Percentiles rank a stretch among this genome's conserved stretches.
Conservation (phyloP, 352 stramenopile genomes). For the Labyrinthula sp. region DNA sequence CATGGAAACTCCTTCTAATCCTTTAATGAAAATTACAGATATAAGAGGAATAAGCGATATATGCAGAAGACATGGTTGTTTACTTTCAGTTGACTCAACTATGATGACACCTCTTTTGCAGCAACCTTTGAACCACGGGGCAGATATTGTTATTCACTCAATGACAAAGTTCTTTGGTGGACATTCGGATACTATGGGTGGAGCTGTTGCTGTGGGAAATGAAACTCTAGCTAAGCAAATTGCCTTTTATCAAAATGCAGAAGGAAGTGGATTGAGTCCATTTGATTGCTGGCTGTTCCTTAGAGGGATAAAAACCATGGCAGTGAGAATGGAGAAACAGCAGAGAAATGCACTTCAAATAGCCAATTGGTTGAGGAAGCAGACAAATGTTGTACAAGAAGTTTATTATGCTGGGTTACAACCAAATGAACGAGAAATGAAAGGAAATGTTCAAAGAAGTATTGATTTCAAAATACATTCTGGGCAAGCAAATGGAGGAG, state of each 20-base stretch:
- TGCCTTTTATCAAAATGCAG: constrained; percentile 68
- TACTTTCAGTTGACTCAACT: constrained; percentile 32
- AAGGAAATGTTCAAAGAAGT: constrained; percentile 29
- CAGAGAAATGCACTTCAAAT: constrained; percentile 33
- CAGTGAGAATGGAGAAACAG: constrained; percentile 48
- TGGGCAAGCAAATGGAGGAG: constrained; percentile 51
- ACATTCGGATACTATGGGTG: constrained; percentile 62
- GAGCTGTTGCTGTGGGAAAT: constrained; percentile 51
- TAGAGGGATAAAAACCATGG: constrained; percentile 57
- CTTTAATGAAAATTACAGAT: constrained; percentile 33
- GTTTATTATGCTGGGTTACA: constrained; percentile 60
- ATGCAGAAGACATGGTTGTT: neutral
- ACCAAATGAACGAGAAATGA: constrained; percentile 37
- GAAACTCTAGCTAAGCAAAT: constrained; percentile 34
- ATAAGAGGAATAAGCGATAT: constrained; percentile 24
- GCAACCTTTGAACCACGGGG: constrained; percentile 29
- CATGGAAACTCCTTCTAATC: constrained; percentile 53
- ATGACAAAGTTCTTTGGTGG: constrained; percentile 65
- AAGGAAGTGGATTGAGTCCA: constrained; percentile 57
- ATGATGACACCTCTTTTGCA: constrained; percentile 31
- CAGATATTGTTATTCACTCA: constrained; percentile 33
- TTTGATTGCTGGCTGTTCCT: constrained; percentile 66
- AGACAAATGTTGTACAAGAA: constrained; percentile 26
- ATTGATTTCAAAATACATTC: constrained; percentile 46
- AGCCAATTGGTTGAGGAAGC: constrained; percentile 7